These are phyloP conservation scores for Fennellomyces sp. DNA, from an alignment of 371 early-diverging fungal genomes.

Conservation along the genomic window DNA sequence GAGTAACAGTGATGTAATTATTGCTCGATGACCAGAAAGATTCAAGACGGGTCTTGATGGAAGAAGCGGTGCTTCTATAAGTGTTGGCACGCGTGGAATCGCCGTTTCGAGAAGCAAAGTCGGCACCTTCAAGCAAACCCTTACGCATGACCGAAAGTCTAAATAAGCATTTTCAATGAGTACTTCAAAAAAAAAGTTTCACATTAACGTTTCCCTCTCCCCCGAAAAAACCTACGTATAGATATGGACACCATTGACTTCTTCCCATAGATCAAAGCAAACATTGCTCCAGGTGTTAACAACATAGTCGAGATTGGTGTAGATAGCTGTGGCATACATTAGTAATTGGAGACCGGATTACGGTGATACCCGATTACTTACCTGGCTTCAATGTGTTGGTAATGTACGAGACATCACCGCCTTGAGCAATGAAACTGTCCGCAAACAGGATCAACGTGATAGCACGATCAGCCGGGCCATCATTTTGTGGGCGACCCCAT, in stretches of 20 bases:
- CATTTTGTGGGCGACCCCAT: slow-evolving; percentile 69
- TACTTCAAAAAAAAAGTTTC: too few relatives aligned
- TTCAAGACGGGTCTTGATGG: slow-evolving; percentile 36
- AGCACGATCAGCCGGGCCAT: slow-evolving; percentile 83
- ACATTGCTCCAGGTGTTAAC: slow-evolving; percentile 38
- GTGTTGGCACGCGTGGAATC: neutral
- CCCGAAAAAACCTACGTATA: slow-evolving; percentile 62
- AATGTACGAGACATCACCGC: slow-evolving; percentile 15
- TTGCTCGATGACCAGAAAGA: slow-evolving; percentile 45
- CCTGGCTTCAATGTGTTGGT: slow-evolving; percentile 16
- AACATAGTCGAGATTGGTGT: slow-evolving; percentile 69
- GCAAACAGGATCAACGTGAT: slow-evolving; percentile 52
- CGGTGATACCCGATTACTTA: too few relatives aligned
- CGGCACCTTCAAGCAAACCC: slow-evolving; percentile 36
- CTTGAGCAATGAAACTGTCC: slow-evolving; percentile 20
- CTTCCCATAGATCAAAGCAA: slow-evolving; percentile 69
- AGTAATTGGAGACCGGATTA: too few relatives aligned
- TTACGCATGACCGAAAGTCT: slow-evolving; percentile 58
- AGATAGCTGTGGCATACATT: slow-evolving; percentile 14
- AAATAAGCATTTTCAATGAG: neutral
- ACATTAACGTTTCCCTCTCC: too few relatives aligned
- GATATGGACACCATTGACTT: slow-evolving; percentile 60
- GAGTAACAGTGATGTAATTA: slow-evolving; percentile 44
- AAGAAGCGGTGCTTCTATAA: slow-evolving; percentile 14
- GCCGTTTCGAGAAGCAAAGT: slow-evolving; percentile 6